Conservation (phyloP, 1,139 yeast species). For the Debaryomyces sp. region DNA sequence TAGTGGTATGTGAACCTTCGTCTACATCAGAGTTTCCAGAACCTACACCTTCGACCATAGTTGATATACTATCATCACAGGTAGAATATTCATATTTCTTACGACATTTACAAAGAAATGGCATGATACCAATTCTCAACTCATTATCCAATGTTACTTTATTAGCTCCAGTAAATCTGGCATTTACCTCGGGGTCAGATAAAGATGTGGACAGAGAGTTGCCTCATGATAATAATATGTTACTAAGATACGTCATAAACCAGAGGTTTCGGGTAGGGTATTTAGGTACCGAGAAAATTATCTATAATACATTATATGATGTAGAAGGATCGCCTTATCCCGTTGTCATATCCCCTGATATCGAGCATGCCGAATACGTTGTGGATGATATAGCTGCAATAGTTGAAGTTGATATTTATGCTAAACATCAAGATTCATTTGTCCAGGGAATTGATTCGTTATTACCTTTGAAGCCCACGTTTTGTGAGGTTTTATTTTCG, state of each 20-base stretch:
- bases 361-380: conserved; percentile 30
- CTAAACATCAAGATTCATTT: conserved; percentile 69
- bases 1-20: conserved; percentile 1
- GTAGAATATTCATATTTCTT: conserved; percentile 76
- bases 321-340: conserved; percentile 24
- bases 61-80: conserved; percentile 75
- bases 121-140: conserved; percentile 70
- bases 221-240: conserved; percentile 20
- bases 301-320: conserved; percentile 34
- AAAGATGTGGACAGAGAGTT: not conserved
- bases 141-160: conserved; percentile 68
- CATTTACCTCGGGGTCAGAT: conserved; percentile 45
- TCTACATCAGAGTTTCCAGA: conserved; percentile 2
- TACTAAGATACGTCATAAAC: conserved; percentile 38
- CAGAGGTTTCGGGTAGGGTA: conserved; percentile 41
- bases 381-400: conserved; percentile 57
- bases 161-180: conserved; percentile 86
- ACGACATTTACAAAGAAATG: conserved; percentile 64
- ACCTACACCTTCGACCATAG: conserved; percentile 54
- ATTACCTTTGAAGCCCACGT: conserved; percentile 43
- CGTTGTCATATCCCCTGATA: conserved; percentile 32
- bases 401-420: conserved; percentile 64
- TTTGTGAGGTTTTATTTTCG: conserved; percentile 43
- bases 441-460: conserved; percentile 71
- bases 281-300: conserved; percentile 27